Evolutionary conservation across 352 stramenopile species (phyloP).

Genomic region (Phytophthora capsici): DNA sequence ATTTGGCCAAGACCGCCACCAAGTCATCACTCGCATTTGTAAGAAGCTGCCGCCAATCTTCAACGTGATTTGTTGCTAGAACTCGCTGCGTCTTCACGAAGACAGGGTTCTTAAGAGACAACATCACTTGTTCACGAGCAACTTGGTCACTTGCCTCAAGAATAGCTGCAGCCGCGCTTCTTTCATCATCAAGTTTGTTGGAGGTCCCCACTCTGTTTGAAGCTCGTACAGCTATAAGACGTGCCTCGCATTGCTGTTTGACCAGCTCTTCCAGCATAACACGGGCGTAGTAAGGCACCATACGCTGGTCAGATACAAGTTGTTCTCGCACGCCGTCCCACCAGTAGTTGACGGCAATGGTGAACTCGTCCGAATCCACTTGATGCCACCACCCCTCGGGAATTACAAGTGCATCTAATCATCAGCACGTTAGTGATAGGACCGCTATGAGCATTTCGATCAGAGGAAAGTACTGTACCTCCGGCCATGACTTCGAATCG

Average conservation of each 20-base stretch:
- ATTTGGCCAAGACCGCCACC: constrained; percentile 44
- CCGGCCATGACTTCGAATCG: constrained; percentile 50
- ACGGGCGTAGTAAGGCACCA: constrained; percentile 70
- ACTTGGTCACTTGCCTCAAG: constrained; percentile 23
- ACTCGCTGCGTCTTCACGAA: constrained; percentile 24
- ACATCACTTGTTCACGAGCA: constrained; percentile 39
- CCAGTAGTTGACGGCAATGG: constrained; percentile 87
- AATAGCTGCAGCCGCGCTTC: constrained; percentile 17
- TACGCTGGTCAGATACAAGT: constrained; percentile 47
- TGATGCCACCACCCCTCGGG: constrained; percentile 90
- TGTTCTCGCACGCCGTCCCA: constrained; percentile 69
- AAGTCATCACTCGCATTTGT: constrained; percentile 47
- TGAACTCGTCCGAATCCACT: constrained; percentile 77
- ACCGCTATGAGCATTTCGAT: neutral
- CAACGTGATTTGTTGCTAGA: constrained; percentile 23
- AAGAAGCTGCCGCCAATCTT: constrained; percentile 44
- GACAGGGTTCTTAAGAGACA: constrained; percentile 22
- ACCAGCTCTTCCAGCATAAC: constrained; percentile 71
- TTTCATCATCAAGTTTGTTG: constrained; percentile 12
- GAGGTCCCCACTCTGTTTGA: neutral
- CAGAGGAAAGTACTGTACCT: constrained; percentile 38
- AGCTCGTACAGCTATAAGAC: constrained; percentile 30
- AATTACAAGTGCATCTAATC: constrained; percentile 73
- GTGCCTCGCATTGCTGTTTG: constrained; percentile 42
- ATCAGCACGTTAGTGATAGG: constrained; percentile 7